Evolutionary conservation across 2,329 filamentous ascomycete genomes (phyloP).

Genomic region (Sarocladium kiliense): DNA sequence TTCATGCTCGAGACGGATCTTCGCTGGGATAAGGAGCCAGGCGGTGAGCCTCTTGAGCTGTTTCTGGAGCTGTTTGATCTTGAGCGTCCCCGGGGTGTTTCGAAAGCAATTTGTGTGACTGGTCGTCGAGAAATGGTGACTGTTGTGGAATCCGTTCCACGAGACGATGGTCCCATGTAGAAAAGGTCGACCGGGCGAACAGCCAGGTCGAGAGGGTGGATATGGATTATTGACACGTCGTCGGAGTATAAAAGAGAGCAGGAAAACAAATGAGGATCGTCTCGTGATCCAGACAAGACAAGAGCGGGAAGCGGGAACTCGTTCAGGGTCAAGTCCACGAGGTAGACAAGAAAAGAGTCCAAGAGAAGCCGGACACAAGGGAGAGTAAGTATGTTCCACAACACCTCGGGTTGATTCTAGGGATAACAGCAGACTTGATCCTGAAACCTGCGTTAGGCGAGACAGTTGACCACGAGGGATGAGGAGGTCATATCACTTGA

Average conservation of each 20-base stretch:
- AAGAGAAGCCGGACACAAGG: constrained; percentile 6
- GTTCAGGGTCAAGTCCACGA: background rate
- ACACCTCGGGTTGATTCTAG: constrained; percentile 5
- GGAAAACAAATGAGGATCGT: constrained; percentile 6
- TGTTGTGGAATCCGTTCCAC: constrained; percentile 6
- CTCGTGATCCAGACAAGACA: background rate
- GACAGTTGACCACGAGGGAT: constrained; percentile 4
- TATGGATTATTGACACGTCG: background rate
- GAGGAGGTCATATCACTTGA: constrained; percentile 3
- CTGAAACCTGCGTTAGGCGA: constrained; percentile 10
- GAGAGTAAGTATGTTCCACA: constrained; percentile 9
- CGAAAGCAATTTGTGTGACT: constrained; percentile 6
- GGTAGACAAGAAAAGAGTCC: background rate
- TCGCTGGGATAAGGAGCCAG: constrained; percentile 14
- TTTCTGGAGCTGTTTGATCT: constrained; percentile 1
- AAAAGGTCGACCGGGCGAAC: background rate
- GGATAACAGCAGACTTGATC: background rate
- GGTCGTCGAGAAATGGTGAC: constrained; percentile 1
- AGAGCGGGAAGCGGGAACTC: background rate
- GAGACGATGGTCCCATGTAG: constrained; percentile 1
- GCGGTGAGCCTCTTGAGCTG: background rate
- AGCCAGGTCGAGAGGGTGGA: constrained; percentile 1
- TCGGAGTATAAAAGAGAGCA: constrained; percentile 2
- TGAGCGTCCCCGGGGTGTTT: constrained; percentile 2
- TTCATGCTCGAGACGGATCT: constrained; percentile 35